Base-by-base conservation (phyloP, 2,329 filamentous ascomycete genomes). In the Trichoderma atrobrunneum region DNA sequence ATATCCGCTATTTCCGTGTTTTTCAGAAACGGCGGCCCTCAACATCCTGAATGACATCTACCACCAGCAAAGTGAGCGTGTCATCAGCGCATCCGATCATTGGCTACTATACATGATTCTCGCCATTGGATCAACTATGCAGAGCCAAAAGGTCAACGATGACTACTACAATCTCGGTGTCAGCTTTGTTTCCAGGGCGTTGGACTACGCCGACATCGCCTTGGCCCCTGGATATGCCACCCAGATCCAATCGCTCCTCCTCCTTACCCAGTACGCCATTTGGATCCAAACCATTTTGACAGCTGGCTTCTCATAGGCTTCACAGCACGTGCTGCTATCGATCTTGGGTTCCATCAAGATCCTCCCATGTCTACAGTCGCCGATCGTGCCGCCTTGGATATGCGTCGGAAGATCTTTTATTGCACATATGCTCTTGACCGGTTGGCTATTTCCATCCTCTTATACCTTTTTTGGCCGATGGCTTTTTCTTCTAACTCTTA, bases 271-370 rank as follows among this genome's bases (percentile, higher is more conserved):
- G 76, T 98, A 97, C 80, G 91, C 95, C 3, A 92, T 96, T 84
- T 97, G 64, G 95, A 98, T 77, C 95, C 95, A 2, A 89, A 91
- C 56, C 94, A 97, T 78, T 98, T 97, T 78, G 94, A 97, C 78
- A 94, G 92, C 77, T 98, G 96, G 95, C 95, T 96, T 75, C 83
- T 98, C 74, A 93, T 98, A 71, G 96, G 95, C 7, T 95, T 96
- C 79, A 95, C 95, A 7, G 93, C 93, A 54, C 90, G 95, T 72
- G 93, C 94, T 7, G 90, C 95, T 78, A 88, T 98, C 26, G 96
- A 99, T 82, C 84, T 98, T 34, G 96, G 96, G 8, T 90, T 97
- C 72, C 96, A 98, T 80, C 95, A 98, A 82, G 95, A 98, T 76
- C 94, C 94, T 3, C 91, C 93, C 0, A 86, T 88, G 71, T 90